phyloP scores from a whole-genome alignment of 2,329 filamentous ascomycete genomes.

The Mycosphaerella sp. region DNA sequence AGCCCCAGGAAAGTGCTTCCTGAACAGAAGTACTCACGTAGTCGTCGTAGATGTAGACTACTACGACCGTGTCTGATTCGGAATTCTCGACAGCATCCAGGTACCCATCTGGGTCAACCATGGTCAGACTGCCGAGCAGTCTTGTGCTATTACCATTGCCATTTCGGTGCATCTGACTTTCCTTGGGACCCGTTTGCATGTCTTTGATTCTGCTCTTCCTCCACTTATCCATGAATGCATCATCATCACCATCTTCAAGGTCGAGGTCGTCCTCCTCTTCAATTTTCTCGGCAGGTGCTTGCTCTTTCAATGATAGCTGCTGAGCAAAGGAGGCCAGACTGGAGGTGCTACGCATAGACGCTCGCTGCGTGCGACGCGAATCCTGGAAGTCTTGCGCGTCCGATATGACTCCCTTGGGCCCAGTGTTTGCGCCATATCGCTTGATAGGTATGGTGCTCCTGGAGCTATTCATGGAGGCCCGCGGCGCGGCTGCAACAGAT shows the following conservation, averaged over 20 bases:
- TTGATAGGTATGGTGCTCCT: slow-evolving; percentile 51
- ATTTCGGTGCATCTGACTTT: slow-evolving; percentile 51
- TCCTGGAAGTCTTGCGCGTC: slow-evolving; percentile 66
- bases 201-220: slow-evolving; percentile 72
- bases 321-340: slow-evolving; percentile 18
- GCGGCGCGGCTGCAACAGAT: slow-evolving; percentile 44
- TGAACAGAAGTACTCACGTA: slow-evolving; percentile 53
- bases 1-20: slow-evolving; percentile 6
- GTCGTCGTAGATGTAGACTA: slow-evolving; percentile 89
- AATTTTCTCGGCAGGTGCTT: slow-evolving; percentile 20
- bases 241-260: slow-evolving; percentile 61
- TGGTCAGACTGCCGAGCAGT: slow-evolving; percentile 71
- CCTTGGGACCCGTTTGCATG: slow-evolving; percentile 56
- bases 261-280: slow-evolving; percentile 47
- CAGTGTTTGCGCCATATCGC: slow-evolving; percentile 64
- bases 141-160: slow-evolving; percentile 47
- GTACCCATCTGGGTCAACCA: slow-evolving; percentile 85
- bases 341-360: slow-evolving; percentile 23
- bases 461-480: slow-evolving; percentile 40
- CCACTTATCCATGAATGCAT: slow-evolving; percentile 78
- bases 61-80: slow-evolving; percentile 69
- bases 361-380: slow-evolving; percentile 29
- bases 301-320: slow-evolving; percentile 11
- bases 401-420: slow-evolving; percentile 81
- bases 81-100: slow-evolving; percentile 96